Evolutionary conservation across 768 basidiomycete species (phyloP).

Genomic region (Atractiella rhizophila): DNA sequence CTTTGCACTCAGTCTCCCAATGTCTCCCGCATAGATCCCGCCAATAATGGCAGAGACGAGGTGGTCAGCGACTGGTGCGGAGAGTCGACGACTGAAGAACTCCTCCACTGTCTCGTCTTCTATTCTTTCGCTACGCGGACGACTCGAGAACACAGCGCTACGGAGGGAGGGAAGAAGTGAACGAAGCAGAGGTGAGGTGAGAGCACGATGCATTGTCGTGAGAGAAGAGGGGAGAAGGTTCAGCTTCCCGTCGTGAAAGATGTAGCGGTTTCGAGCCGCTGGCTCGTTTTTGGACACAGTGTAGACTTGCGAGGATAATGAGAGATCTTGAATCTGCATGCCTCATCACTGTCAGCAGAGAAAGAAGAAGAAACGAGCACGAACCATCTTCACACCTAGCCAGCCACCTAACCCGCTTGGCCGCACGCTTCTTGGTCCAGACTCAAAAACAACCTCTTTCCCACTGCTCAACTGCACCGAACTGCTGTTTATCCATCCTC

Average conservation of each 20-base stretch:
- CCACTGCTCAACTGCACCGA: constrained; percentile 20
- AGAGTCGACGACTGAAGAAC: constrained; percentile 51
- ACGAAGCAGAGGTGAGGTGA: constrained; percentile 16
- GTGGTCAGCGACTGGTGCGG: constrained; percentile 40
- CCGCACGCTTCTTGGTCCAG: constrained; percentile 62
- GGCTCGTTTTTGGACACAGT: constrained; percentile 41
- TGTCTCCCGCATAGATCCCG: constrained; percentile 77
- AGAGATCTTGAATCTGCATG: constrained; percentile 48
- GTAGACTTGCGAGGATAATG: constrained; percentile 35
- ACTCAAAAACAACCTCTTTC: constrained; percentile 40
- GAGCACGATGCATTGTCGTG: constrained; percentile 22
- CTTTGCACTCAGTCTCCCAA: constrained; percentile 42
- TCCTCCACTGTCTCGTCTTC: constrained; percentile 57
- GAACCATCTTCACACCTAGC: constrained; percentile 52
- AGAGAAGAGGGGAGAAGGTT: constrained; percentile 28
- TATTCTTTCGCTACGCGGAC: constrained; percentile 10
- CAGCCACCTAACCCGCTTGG: constrained; percentile 36
- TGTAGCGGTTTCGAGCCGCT: constrained; percentile 50
- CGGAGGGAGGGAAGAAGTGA: constrained; percentile 33
- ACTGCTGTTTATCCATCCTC: constrained; percentile 61
- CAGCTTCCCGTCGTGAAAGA: constrained; percentile 35
- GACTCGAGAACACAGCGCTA: constrained; percentile 31
- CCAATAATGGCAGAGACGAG: constrained; percentile 63
- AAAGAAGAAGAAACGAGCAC: constrained; percentile 18
- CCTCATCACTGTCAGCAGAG: background rate